Conservation (phyloP, 306 rosid species). For the Albizia julibrissin region DNA sequence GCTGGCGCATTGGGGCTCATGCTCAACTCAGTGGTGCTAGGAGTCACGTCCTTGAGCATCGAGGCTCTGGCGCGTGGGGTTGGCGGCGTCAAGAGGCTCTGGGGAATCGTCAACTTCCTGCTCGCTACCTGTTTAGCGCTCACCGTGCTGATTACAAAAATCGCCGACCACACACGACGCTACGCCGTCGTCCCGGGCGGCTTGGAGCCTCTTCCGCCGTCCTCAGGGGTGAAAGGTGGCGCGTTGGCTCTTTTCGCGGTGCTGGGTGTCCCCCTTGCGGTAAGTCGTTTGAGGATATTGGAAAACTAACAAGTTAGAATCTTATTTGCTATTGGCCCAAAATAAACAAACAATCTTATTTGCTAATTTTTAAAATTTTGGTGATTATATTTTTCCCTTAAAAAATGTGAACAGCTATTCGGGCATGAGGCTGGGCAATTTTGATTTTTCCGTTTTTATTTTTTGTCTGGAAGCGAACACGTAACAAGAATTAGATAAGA, state of each 20-base stretch:
- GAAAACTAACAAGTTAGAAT: neutral
- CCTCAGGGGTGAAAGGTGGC: slow-evolving; percentile 35
- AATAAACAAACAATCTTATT: neutral
- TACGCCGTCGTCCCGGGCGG: neutral
- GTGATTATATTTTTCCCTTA: neutral
- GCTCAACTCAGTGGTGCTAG: slow-evolving; percentile 72
- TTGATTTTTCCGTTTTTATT: too few species aligned
- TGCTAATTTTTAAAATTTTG: neutral
- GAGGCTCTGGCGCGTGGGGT: slow-evolving; percentile 48
- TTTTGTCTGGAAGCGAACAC: neutral
- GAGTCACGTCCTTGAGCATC: slow-evolving; percentile 45
- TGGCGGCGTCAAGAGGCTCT: slow-evolving; percentile 63
- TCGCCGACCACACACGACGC: slow-evolving; percentile 42
- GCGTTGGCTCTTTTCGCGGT: slow-evolving; percentile 56
- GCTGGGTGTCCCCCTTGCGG: slow-evolving; percentile 75
- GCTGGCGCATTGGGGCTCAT: slow-evolving; percentile 59
- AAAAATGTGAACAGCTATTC: neutral
- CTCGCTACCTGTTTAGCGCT: slow-evolving; percentile 46
- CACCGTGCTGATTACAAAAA: slow-evolving; percentile 55
- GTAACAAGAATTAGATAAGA: neutral
- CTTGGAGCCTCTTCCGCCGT: slow-evolving; percentile 25
- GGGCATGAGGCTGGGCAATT: neutral
- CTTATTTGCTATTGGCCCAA: neutral
- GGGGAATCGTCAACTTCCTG: slow-evolving; percentile 72
- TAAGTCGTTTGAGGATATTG: slow-evolving; percentile 24